phyloP scores from a whole-genome alignment of 2,329 filamentous ascomycete species.

The Raffaelea deltoideospora region DNA sequence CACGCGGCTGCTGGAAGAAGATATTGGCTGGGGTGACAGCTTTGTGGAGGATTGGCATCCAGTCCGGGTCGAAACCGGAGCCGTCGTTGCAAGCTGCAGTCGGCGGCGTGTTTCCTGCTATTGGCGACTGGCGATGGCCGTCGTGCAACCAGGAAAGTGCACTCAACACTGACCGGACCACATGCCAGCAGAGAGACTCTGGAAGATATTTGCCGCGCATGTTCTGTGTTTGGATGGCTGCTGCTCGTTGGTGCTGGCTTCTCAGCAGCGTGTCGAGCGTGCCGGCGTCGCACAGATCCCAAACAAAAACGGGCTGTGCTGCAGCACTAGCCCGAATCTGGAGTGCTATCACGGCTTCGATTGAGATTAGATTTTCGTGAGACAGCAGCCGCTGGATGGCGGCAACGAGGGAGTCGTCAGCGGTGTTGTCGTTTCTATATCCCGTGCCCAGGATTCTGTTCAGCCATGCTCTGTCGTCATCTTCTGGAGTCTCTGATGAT shows the following conservation, averaged over 20 bases:
- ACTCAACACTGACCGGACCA: constrained; percentile 29
- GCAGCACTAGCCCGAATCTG: neutral
- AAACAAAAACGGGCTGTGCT: constrained; percentile 21
- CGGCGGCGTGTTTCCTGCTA: too few relatives aligned
- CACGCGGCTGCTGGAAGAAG: constrained; percentile 31
- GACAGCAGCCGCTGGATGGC: neutral
- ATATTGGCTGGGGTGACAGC: constrained; percentile 31
- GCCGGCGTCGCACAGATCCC: constrained; percentile 37
- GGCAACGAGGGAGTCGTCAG: neutral
- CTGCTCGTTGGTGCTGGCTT: too few relatives aligned
- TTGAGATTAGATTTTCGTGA: constrained; percentile 32
- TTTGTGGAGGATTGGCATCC: constrained; percentile 36
- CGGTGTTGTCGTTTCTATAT: neutral
- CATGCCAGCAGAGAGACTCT: constrained; percentile 41
- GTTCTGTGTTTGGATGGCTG: too few relatives aligned
- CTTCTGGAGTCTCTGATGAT: too few relatives aligned
- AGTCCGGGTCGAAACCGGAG: constrained; percentile 14
- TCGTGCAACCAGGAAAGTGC: constrained; percentile 38
- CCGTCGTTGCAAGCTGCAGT: too few relatives aligned
- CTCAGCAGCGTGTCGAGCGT: constrained; percentile 27
- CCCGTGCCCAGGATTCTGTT: too few relatives aligned
- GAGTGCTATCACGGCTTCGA: constrained; percentile 16
- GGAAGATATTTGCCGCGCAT: constrained; percentile 25
- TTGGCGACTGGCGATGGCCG: constrained; percentile 23
- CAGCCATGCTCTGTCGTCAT: too few relatives aligned